Evolutionary conservation across 306 rosid species (phyloP).

Genomic region (Crotalaria pallida): DNA sequence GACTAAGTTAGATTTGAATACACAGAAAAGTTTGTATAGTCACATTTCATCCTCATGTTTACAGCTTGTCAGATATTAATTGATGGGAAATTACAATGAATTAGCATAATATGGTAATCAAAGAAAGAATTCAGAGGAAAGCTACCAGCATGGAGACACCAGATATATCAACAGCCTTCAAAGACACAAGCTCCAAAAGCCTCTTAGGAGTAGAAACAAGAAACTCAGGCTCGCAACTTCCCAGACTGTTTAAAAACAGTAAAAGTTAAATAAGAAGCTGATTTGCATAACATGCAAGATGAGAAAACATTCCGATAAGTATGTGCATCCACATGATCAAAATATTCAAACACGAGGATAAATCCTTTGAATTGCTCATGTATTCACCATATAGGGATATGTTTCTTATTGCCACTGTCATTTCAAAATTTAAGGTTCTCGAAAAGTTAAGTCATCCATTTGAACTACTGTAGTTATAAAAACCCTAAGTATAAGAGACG

Average conservation of each 20-base stretch:
- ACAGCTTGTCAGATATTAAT: too few species aligned
- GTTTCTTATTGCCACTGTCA: not conserved
- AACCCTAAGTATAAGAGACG: too few species aligned
- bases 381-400: not conserved
- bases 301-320: not conserved
- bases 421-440: not conserved
- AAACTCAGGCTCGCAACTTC: constrained; percentile 90
- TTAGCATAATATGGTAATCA: too few species aligned
- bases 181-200: constrained; percentile 73
- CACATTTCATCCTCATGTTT: too few species aligned
- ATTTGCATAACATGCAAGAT: not conserved
- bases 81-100: too few species aligned
- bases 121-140: too few species aligned
- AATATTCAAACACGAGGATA: not conserved
- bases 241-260: constrained; percentile 47
- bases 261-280: constrained; percentile 24
- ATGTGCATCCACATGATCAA: not conserved
- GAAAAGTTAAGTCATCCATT: constrained; percentile 2
- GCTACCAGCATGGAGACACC: too few species aligned
- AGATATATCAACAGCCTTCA: constrained; percentile 81
- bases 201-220: constrained; percentile 93
- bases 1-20: not conserved
- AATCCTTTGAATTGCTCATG: not conserved
- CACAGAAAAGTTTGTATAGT: too few species aligned
- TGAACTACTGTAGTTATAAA: not conserved